Base-by-base conservation (phyloP, 805 yeast genomes). In the Wickerhamiella dianesei region DNA sequence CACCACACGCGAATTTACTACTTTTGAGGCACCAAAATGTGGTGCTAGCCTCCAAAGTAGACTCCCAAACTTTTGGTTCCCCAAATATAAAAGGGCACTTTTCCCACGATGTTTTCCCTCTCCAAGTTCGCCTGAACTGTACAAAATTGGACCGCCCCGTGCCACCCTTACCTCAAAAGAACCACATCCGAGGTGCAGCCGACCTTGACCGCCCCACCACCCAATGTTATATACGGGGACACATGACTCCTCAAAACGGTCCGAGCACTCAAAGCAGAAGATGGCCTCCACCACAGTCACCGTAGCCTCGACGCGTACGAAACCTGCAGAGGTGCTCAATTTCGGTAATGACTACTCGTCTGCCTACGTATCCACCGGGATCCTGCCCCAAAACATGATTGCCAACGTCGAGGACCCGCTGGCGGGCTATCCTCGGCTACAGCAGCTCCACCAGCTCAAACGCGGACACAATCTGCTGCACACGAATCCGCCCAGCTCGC, bases 371-470 rank as follows among this genome's bases (percentile, higher is more conserved):
- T 83, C 79, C 54, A 67, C 80, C 0, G 80, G 79, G 0, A 64
- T 68, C 4, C 61, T 75, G 3, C 94, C 95, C 0, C 78, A 76
- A 41, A 67, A 65, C 20, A 76, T 72, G 55, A 76, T 88, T 20
- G 70, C 80, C 45, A 88, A 88, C 61, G 69, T 76, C 1, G 66
- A 69, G 32, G 73, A 76, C 47, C 80, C 88, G 1, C 75, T 81
- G 1, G 81, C 76, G 45, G 96, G 96, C 2, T 88, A 88, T 53
- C 96, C 96, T 2, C 83, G 83, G 58, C 68, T 88, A 16, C 83
- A 80, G 53, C 72, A 70, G 53, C 64, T 88, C 32, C 79, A 81
- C 52, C 71, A 72, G 37, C 66, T 86, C 55, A 88, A 88, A 56
- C 70, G 68, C 44, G 62, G 66, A 43, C 89, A 84, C 56, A 67